Evolutionary conservation across 2,329 filamentous ascomycete genomes (phyloP).

Genomic region (Ceratocystiopsis minuta): DNA sequence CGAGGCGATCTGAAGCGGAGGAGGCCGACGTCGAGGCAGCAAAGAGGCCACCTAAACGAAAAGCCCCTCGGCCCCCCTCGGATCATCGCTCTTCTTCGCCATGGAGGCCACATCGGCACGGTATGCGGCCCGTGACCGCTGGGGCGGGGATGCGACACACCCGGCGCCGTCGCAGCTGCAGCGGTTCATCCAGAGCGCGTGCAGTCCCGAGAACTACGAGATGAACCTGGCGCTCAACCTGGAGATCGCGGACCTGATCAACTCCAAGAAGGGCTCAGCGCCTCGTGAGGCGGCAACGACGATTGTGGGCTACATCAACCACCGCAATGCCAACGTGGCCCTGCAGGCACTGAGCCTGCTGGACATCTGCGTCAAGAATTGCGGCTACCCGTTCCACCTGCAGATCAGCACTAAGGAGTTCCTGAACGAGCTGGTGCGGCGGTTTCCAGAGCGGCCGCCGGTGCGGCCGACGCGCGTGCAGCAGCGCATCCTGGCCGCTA

Average conservation of each 20-base stretch:
- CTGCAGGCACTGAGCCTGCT: conserved; percentile 79
- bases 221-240: conserved; percentile 91
- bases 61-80: not conserved
- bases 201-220: conserved; percentile 94
- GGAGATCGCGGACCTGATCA: conserved; percentile 91
- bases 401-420: conserved; percentile 99
- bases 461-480: conserved; percentile 75
- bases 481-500: conserved; percentile 79
- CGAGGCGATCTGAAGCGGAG: not conserved
- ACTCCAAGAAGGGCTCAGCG: conserved; percentile 89
- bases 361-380: conserved; percentile 99
- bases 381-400: conserved; percentile 95
- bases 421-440: conserved; percentile 88
- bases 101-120: conserved; percentile 95
- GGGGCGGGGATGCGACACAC: conserved; percentile 55
- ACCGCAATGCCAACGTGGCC: conserved; percentile 89
- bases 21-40: not conserved
- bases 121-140: conserved; percentile 89
- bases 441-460: conserved; percentile 87
- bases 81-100: not conserved
- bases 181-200: conserved; percentile 89
- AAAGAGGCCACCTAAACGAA: not conserved
- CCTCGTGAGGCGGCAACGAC: conserved; percentile 87
- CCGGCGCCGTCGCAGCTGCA: conserved; percentile 73
- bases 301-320: conserved; percentile 89